Conservation (phyloP, 768 basidiomycete genomes). For the Pleurotus salmoneostramineus region DNA sequence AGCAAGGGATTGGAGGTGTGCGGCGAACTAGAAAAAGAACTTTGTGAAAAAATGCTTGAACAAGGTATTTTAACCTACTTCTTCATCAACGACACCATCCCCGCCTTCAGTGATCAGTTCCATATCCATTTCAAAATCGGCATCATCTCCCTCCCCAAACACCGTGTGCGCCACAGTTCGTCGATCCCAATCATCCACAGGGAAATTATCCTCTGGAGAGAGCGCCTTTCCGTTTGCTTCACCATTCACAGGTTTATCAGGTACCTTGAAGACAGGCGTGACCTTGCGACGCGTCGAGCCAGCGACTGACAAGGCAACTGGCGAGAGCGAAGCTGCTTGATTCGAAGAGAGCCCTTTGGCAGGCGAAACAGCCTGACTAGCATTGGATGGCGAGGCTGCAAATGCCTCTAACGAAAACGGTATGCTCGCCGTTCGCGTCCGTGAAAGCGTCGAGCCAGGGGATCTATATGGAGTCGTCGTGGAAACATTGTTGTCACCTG, state of each 20-base stretch:
- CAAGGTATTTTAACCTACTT: constrained; percentile 34
- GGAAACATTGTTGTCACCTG: neutral
- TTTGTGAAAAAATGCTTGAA: neutral
- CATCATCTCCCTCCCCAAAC: constrained; percentile 43
- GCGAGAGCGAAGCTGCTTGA: neutral
- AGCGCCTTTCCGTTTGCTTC: neutral
- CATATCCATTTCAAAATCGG: constrained; percentile 52
- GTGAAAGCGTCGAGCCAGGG: constrained; percentile 1
- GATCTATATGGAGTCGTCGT: neutral
- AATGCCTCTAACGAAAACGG: constrained; percentile 2
- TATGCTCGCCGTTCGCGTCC: neutral
- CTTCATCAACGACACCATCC: constrained; percentile 67
- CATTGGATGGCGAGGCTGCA: neutral
- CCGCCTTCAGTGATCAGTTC: constrained; percentile 69
- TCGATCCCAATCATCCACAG: constrained; percentile 20
- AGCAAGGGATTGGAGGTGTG: constrained; percentile 33
- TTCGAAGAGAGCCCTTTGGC: neutral
- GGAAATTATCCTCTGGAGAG: constrained; percentile 8
- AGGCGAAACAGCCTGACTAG: neutral
- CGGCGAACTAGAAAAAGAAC: constrained; percentile 27
- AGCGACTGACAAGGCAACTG: neutral
- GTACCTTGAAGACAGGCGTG: neutral
- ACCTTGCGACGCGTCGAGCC: neutral
- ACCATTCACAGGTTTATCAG: neutral
- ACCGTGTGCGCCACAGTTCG: constrained; percentile 28